phyloP scores from a whole-genome alignment of 345 rosid species.

The thale cress (Arabidopsis thaliana) region DNA sequence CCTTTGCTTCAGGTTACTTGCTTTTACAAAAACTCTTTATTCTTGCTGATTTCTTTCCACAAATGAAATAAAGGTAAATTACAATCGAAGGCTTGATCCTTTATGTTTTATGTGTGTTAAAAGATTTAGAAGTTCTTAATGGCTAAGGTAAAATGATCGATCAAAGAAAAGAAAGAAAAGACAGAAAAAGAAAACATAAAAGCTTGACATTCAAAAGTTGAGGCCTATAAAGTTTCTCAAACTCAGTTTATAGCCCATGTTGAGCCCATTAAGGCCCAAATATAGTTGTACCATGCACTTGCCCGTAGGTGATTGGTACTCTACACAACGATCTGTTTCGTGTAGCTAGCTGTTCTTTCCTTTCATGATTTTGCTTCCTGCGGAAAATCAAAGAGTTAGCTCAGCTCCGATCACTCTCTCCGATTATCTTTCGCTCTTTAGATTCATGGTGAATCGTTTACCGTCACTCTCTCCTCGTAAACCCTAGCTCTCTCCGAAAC shows the following conservation, averaged over 20 bases:
- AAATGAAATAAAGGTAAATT: background rate
- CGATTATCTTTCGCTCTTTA: slow-evolving; percentile 7
- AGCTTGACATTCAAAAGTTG: background rate
- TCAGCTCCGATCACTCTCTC: slow-evolving; percentile 40
- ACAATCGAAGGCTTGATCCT: slow-evolving; percentile 14
- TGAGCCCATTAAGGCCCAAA: slow-evolving; percentile 38
- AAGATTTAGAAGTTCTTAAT: slow-evolving; percentile 23
- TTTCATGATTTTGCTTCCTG: slow-evolving; percentile 32
- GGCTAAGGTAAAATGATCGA: slow-evolving; percentile 22
- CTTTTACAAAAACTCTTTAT: slow-evolving; percentile 31
- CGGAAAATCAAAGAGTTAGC: slow-evolving; percentile 24
- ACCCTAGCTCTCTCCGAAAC: slow-evolving; percentile 5
- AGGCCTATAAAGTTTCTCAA: background rate
- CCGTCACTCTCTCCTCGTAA: slow-evolving; percentile 6
- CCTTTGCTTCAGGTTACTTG: slow-evolving; percentile 38
- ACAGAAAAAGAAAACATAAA: no score
- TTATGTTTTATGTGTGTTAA: slow-evolving; percentile 26
- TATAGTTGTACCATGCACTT: background rate
- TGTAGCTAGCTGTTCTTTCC: slow-evolving; percentile 11
- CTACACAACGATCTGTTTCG: slow-evolving; percentile 37
- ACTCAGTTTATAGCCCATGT: background rate
- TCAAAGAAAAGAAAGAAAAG: background rate
- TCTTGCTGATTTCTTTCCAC: slow-evolving; percentile 26
- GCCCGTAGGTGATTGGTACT: background rate
- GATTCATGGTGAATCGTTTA: slow-evolving; percentile 35